These are phyloP conservation scores for Pistacia integerrima DNA, from an alignment of 345 rosid genomes.

Conservation along the genomic window DNA sequence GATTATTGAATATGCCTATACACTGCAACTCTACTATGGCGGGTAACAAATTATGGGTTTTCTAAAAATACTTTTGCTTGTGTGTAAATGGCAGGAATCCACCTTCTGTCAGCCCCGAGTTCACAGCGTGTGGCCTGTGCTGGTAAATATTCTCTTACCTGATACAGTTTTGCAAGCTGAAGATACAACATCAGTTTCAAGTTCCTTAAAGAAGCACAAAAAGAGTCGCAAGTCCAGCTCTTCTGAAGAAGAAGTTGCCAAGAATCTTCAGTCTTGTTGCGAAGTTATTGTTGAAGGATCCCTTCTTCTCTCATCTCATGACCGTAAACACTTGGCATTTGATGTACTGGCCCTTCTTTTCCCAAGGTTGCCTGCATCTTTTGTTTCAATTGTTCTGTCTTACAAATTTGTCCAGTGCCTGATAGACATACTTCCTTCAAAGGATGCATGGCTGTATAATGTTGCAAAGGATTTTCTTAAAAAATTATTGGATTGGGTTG, in stretches of 20 bases:
- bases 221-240: constrained; percentile 70
- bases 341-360: constrained; percentile 79
- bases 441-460: constrained; percentile 88
- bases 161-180: constrained; percentile 64
- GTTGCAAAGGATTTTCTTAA: constrained; percentile 75
- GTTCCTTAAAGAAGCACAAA: constrained; percentile 78
- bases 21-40: not conserved
- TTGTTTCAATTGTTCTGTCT: constrained; percentile 63
- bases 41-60: not conserved
- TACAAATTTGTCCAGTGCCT: constrained; percentile 86
- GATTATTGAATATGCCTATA: constrained; percentile 11
- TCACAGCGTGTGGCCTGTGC: constrained; percentile 82
- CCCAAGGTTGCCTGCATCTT: constrained; percentile 78
- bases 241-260: constrained; percentile 73
- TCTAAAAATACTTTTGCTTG: constrained; percentile 16
- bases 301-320: constrained; percentile 87
- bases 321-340: constrained; percentile 89
- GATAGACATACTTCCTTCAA: constrained; percentile 85
- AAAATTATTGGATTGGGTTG: constrained; percentile 73
- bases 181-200: constrained; percentile 59
- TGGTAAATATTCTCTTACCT: constrained; percentile 77
- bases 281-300: constrained; percentile 72
- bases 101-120: constrained; percentile 96
- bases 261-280: constrained; percentile 55
- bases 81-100: constrained; percentile 71